Percentiles rank a stretch among this genome's conserved stretches.
These are phyloP conservation scores for Penicillium sp. DNA, from an alignment of 2,329 filamentous ascomycete genomes.

Conservation along the genomic window DNA sequence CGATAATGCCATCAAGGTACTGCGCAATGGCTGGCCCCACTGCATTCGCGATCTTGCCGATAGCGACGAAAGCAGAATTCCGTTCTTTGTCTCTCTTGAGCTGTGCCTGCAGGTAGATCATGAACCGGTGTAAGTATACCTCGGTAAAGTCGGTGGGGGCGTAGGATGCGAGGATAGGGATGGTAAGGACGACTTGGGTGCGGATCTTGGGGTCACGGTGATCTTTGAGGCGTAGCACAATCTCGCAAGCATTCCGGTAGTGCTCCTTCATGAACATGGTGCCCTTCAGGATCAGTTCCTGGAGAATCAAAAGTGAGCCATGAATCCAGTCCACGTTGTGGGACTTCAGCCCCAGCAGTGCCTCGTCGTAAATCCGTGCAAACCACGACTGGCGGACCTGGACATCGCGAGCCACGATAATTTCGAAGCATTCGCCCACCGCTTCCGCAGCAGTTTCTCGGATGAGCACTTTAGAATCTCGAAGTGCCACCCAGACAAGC, in stretches of 20 bases:
- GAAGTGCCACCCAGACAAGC: constrained; percentile 89
- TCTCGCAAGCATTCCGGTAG: constrained; percentile 88
- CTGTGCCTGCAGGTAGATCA: constrained; percentile 91
- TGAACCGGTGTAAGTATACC: constrained; percentile 87
- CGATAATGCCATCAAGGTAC: constrained; percentile 88
- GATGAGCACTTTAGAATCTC: constrained; percentile 86
- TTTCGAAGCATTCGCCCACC: constrained; percentile 91
- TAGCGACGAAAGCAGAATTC: constrained; percentile 90
- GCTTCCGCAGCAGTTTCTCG: constrained; percentile 87
- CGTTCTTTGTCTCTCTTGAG: constrained; percentile 92
- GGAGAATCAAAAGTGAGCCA: constrained; percentile 87
- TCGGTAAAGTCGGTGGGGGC: constrained; percentile 84
- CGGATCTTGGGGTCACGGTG: constrained; percentile 83
- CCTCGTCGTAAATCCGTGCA: constrained; percentile 82
- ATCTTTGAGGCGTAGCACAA: constrained; percentile 87
- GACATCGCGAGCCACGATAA: constrained; percentile 87
- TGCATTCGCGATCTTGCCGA: constrained; percentile 92
- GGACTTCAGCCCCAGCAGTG: constrained; percentile 70
- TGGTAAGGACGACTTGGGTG: constrained; percentile 82
- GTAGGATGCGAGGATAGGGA: constrained; percentile 89
- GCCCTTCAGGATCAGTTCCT: constrained; percentile 87
- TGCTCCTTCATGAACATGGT: constrained; percentile 99
- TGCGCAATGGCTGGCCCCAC: constrained; percentile 93
- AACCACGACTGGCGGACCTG: constrained; percentile 85
- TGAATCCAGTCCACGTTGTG: constrained; percentile 84